Percentiles rank a stretch among this genome's conserved stretches.
phyloP scores from a whole-genome alignment of 768 basidiomycete genomes.

The Lentinus tigrinus region DNA sequence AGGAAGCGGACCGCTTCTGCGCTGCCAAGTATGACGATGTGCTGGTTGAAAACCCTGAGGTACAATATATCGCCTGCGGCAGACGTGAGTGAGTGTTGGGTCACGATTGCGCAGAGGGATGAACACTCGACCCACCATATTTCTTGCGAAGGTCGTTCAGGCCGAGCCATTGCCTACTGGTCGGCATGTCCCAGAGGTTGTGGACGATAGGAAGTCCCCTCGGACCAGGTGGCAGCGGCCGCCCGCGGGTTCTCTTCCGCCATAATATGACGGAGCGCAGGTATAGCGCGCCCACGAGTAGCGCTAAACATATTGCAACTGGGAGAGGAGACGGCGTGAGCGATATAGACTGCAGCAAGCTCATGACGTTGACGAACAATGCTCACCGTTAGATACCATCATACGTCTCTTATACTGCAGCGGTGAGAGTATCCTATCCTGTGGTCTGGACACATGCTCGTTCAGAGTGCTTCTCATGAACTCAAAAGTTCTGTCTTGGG shows the following conservation, averaged over 20 bases:
- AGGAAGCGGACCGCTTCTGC: slow-evolving; percentile 43
- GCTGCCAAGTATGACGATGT: slow-evolving; percentile 16
- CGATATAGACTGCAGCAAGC: neutral
- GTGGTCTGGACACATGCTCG: too few species aligned
- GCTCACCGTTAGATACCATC: too few species aligned
- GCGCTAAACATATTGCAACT: neutral
- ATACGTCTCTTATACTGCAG: too few species aligned
- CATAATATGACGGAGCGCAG: neutral
- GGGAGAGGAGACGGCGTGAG: neutral
- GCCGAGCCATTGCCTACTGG: neutral
- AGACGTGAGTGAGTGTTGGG: neutral
- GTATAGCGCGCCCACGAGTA: neutral
- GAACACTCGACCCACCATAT: neutral
- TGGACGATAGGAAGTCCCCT: slow-evolving; percentile 22
- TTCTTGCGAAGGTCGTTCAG: neutral
- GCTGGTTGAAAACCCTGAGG: neutral
- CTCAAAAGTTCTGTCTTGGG: too few species aligned
- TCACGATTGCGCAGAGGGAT: neutral
- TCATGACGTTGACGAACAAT: too few species aligned
- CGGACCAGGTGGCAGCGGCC: slow-evolving; percentile 23
- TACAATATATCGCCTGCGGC: neutral
- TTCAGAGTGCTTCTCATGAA: too few species aligned
- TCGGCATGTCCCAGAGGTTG: slow-evolving; percentile 25
- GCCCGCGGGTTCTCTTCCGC: neutral
- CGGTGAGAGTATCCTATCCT: too few species aligned